A percentile compares a stretch with the other conserved stretches of the same genome.
These are phyloP conservation scores for Eimeria necatrix DNA, from an alignment of 169 alveolate species.

Conservation along the genomic window DNA sequence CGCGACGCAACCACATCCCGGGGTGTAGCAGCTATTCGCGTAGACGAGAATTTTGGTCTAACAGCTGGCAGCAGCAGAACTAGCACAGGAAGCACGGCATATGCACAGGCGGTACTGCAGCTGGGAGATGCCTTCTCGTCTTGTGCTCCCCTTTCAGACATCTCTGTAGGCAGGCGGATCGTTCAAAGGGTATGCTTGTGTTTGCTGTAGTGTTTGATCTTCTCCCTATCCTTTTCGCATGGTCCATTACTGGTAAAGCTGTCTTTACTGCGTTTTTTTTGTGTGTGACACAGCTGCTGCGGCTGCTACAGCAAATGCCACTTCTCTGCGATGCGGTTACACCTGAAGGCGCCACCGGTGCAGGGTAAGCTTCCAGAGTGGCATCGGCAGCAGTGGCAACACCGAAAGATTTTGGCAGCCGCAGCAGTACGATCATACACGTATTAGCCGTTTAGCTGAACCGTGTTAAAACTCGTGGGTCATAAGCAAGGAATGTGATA, in stretches of 20 bases:
- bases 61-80: constrained; percentile 41
- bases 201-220: constrained; percentile 5
- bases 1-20: constrained; percentile 1
- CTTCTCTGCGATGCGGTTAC: constrained; percentile 56
- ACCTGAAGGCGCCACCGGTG: constrained; percentile 59
- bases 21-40: constrained; percentile 54
- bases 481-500: too few relatives aligned
- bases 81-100: constrained; percentile 54
- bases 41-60: not conserved
- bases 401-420: not conserved
- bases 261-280: not conserved
- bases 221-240: not conserved
- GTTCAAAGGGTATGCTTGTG: constrained; percentile 13
- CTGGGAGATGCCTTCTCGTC: constrained; percentile 40
- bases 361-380: constrained; percentile 9
- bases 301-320: constrained; percentile 71
- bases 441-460: too few relatives aligned
- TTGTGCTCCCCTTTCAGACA: constrained; percentile 38
- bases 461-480: too few relatives aligned
- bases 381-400: constrained; percentile 14
- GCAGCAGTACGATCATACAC: not conserved
- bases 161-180: constrained; percentile 38
- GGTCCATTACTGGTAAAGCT: not conserved
- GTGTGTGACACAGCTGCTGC: constrained; percentile 58
- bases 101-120: constrained; percentile 31